A percentile compares a stretch with the other conserved stretches of the same genome.
Evolutionary conservation across 2,329 filamentous ascomycete genomes (phyloP).

Genomic region (Cryphonectria naterciae): DNA sequence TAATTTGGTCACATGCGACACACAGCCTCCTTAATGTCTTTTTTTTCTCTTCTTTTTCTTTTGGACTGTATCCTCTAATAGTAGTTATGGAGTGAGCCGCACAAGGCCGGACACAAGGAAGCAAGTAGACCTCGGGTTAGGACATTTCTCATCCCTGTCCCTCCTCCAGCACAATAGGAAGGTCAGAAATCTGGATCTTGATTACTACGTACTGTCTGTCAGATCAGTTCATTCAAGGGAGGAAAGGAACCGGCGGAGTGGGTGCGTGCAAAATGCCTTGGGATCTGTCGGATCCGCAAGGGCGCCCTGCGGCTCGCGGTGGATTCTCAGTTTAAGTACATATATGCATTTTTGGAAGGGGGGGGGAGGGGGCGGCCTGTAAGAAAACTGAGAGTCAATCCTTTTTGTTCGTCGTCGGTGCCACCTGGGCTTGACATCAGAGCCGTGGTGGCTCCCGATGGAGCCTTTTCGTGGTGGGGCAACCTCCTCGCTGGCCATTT

Average conservation of each 20-base stretch:
- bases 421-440: neutral
- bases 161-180: neutral
- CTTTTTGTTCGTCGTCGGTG: neutral
- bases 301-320: neutral
- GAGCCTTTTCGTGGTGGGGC: neutral
- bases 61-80: neutral
- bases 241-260: neutral
- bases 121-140: neutral
- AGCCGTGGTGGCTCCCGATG: neutral
- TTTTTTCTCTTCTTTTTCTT: neutral
- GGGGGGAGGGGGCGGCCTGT: neutral
- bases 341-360: neutral
- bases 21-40: neutral
- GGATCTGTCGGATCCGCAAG: constrained; percentile 9
- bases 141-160: neutral
- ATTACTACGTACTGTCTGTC: neutral
- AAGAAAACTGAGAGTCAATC: neutral
- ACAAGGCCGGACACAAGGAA: neutral
- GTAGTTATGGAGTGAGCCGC: neutral
- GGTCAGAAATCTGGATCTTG: neutral
- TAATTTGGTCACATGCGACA: neutral
- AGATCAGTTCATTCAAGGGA: neutral
- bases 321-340: neutral
- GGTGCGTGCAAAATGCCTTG: neutral
- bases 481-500: neutral